Conservation (phyloP, 257 asterid genomes). For the Hygrophila difformis region DNA sequence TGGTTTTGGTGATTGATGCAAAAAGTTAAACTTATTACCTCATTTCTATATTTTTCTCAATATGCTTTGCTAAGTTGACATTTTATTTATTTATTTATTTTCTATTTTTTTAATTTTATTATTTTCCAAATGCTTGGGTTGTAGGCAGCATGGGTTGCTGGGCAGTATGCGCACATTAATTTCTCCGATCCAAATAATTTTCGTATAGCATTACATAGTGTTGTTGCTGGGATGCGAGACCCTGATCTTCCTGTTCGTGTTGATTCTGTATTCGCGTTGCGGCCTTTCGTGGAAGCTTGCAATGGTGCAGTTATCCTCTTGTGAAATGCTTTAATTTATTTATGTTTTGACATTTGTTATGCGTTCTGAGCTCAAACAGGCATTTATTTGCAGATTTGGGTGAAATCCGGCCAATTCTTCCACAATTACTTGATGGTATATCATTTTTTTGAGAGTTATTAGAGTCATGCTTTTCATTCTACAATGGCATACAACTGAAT, state of each 20-base stretch:
- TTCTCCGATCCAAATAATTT: conserved; percentile 81
- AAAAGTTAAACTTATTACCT: background rate
- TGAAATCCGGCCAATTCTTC: conserved; percentile 93
- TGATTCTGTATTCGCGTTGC: conserved; percentile 94
- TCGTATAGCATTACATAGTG: conserved; percentile 74
- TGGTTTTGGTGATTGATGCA: too few relatives aligned
- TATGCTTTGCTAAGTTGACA: too few relatives aligned
- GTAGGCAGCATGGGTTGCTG: conserved; percentile 99
- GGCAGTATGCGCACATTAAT: conserved; percentile 87
- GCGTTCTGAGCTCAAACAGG: background rate
- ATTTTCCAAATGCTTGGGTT: conserved; percentile 13
- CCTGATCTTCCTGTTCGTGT: conserved; percentile 97
- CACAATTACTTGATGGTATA: conserved; percentile 88
- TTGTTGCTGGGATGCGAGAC: conserved; percentile 98
- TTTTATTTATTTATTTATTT: too few relatives aligned
- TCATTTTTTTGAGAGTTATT: conserved; percentile 3
- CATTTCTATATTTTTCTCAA: too few relatives aligned
- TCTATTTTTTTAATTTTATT: background rate
- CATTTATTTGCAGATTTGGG: conserved; percentile 46
- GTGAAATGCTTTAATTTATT: background rate
- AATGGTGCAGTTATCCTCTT: conserved; percentile 36
- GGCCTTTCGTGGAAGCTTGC: conserved; percentile 96
- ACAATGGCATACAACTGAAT: conserved; percentile 6
- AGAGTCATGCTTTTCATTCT: background rate
- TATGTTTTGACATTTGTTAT: too few relatives aligned